A percentile compares a stretch with the other conserved stretches of the same genome.
Evolutionary conservation across 1,139 yeast genomes (phyloP).

Genomic region (Suzukiozyma palmioleophila): DNA sequence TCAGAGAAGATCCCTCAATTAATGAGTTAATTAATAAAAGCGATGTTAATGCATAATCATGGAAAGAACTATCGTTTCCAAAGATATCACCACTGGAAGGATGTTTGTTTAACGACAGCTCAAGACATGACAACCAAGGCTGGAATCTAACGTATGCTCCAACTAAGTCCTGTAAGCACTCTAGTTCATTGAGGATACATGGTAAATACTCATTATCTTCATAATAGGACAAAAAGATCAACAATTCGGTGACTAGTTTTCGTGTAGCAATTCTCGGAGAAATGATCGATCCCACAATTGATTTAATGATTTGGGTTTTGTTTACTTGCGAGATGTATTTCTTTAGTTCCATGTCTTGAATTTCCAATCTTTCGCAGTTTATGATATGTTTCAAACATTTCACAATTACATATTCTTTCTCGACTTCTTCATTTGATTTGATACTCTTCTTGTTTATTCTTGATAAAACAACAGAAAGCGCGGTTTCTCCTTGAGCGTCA

Average conservation of each 20-base stretch:
- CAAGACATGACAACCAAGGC: conserved; percentile 40
- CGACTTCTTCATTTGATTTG: conserved; percentile 44
- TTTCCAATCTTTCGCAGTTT: conserved; percentile 12
- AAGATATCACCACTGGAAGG: conserved; percentile 17
- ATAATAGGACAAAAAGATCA: conserved; percentile 33
- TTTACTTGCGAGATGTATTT: conserved; percentile 12
- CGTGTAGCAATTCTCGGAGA: conserved; percentile 42
- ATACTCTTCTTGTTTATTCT: conserved; percentile 40
- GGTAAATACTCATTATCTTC: conserved; percentile 21
- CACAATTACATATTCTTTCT: conserved; percentile 35
- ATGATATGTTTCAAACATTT: conserved; percentile 35
- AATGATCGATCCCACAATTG: conserved; percentile 35
- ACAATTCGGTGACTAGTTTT: conserved; percentile 39
- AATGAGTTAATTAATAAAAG: conserved; percentile 41
- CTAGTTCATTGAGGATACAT: conserved; percentile 30
- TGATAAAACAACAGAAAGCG: conserved; percentile 36
- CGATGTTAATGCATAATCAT: conserved; percentile 43
- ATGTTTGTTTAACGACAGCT: conserved; percentile 31
- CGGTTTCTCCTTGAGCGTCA: conserved; percentile 43
- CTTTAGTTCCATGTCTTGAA: conserved; percentile 8
- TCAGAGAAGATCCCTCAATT: conserved; percentile 30
- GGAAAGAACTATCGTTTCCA: conserved; percentile 17
- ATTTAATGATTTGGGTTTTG: conserved; percentile 29
- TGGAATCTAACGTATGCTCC: conserved; percentile 37
- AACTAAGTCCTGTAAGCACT: conserved; percentile 28